phyloP scores from a whole-genome alignment of 2,329 filamentous ascomycete species.

The Apiospora saccharicola region DNA sequence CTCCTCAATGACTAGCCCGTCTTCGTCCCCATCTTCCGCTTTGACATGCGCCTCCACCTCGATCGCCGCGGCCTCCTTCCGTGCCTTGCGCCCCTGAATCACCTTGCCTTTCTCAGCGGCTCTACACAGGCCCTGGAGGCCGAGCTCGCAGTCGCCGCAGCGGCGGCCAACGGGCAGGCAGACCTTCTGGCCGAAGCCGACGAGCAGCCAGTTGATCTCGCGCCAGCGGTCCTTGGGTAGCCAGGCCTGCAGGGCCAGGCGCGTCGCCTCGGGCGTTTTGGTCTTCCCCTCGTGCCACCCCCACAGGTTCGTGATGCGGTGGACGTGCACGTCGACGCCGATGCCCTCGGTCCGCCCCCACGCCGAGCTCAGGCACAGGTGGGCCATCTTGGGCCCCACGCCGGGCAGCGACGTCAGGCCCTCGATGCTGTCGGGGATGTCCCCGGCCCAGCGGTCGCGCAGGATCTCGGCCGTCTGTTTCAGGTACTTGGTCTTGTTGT shows the following conservation, averaged over 20 bases:
- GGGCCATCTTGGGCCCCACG: conserved; percentile 95
- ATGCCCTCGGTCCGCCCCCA: conserved; percentile 75
- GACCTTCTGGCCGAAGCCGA: conserved; percentile 87
- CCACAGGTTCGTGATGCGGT: conserved; percentile 94
- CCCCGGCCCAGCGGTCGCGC: conserved; percentile 71
- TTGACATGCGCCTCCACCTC: conserved; percentile 31
- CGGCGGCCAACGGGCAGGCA: conserved; percentile 80
- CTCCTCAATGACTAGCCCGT: conserved; percentile 17
- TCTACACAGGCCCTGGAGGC: conserved; percentile 77
- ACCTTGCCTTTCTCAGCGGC: conserved; percentile 73
- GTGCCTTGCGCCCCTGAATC: conserved; percentile 60
- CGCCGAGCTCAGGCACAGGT: conserved; percentile 81
- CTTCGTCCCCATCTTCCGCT: conserved; percentile 16
- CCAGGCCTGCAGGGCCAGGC: conserved; percentile 79
- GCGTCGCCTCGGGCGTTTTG: conserved; percentile 82
- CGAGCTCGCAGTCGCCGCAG: conserved; percentile 88
- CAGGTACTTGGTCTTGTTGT: conserved; percentile 88
- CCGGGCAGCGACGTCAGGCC: conserved; percentile 82
- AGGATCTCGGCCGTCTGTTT: conserved; percentile 78
- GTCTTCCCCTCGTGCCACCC: conserved; percentile 78
- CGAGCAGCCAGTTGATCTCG: conserved; percentile 89
- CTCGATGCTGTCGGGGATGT: conserved; percentile 81
- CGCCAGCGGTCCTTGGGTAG: conserved; percentile 86
- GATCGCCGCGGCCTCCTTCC: conserved; percentile 44
- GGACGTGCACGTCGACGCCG: conserved; percentile 93